Conservation (phyloP, 257 asterid species). For the Solanum virginianum region DNA sequence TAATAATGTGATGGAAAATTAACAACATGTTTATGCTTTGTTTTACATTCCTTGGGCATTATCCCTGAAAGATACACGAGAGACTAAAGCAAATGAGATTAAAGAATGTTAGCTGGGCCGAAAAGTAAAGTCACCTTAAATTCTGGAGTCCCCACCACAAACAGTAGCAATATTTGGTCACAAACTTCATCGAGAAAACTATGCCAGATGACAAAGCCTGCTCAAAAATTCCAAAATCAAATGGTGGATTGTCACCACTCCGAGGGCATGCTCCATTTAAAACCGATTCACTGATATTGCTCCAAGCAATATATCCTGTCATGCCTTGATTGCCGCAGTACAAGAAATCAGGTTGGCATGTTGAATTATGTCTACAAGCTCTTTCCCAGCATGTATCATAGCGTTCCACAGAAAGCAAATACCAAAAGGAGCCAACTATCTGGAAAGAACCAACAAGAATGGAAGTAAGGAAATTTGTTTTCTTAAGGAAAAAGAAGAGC, state of each 20-base stretch:
- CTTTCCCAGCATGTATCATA: conserved; percentile 72
- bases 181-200: conserved; percentile 54
- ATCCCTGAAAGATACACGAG: neutral
- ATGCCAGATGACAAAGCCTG: conserved; percentile 63
- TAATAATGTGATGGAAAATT: neutral
- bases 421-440: conserved; percentile 93
- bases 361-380: conserved; percentile 41
- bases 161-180: conserved; percentile 76
- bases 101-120: neutral
- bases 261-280: conserved; percentile 44
- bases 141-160: conserved; percentile 96
- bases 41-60: neutral
- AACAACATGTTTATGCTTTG: neutral
- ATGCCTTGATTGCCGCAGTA: conserved; percentile 50
- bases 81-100: neutral
- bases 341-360: conserved; percentile 30
- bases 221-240: conserved; percentile 69
- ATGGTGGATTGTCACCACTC: conserved; percentile 16
- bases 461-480: neutral
- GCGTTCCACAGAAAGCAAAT: conserved; percentile 79
- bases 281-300: conserved; percentile 27
- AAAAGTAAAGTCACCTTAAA: conserved; percentile 37
- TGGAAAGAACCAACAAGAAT: conserved; percentile 12
- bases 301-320: conserved; percentile 41
- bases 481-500: neutral